Evolutionary conservation across 495 filamentous ascomycete genomes (phyloP), one percentile per base, ranked within the genome.

Genomic region (Thozetella sp.): DNA sequence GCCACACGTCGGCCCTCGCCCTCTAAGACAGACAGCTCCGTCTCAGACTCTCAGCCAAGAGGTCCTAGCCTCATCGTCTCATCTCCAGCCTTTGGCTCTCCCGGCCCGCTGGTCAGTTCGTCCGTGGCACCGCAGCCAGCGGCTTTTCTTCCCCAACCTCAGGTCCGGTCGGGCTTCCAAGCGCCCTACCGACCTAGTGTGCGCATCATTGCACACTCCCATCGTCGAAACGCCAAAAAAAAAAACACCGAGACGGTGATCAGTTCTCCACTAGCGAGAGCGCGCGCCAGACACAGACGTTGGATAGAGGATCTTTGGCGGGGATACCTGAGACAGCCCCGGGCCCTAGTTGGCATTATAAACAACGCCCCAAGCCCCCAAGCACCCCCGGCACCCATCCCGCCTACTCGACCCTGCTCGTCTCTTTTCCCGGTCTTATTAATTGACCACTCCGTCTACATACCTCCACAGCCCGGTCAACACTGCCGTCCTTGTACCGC

Each of bases 401-500:
- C 30, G 15, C 30, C 30, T 15, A 6, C 30, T 15, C 30, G 6
- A 37, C 30, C n/a, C 43, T 48, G 43, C 12, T n/a, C 9, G 12
- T 20, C 20, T 19, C 43, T 20, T 48, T 48, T 48, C 43, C 43
- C 43, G 43, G 43, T 48, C 43, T 48, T 48, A 48, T 48, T 48
- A 48, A 48, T 48, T 48, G n/a, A 48, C 43, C 43, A 13, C 43
- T 9, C 43, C 43, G 30, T 37, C 30, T 37, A 37, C 30, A 37
- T 37, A 6, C 6, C 15, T 15, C 30, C 15, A 15, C 6, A 6
- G 30, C 30, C 30, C 6, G 15, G 30, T 6, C 30, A 6, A 15
- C 30, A 37, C 30, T 37, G 30, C 6, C 15, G 6, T 37, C 43
- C 43, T 48, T 48, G n/a, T 11, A 13, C 43, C 10, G 6, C 43